Evolutionary conservation across 176 grass and related monocot species (phyloP), one percentile per base, ranked within the genome.

Genomic region (Oropetium thomaeum): DNA sequence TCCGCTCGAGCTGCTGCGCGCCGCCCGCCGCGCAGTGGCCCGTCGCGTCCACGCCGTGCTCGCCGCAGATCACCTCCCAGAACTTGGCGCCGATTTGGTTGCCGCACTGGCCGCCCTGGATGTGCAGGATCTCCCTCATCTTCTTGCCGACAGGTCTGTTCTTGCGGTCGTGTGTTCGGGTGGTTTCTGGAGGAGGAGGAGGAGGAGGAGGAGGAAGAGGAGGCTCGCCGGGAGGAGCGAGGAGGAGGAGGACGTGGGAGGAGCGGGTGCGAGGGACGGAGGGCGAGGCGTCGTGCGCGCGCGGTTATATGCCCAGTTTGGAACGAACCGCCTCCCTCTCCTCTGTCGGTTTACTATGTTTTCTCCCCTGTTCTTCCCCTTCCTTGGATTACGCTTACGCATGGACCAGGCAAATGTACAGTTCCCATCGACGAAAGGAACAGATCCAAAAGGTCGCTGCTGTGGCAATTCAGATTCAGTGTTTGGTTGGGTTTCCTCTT

Each of bases 1-100:
- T 85, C 73, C 75, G 81, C 77, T 85, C 85, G 7, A 91, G 72
- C 73, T 91, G 89, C 70, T 82, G 57, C 5, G 78, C 15, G 0
- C 60, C 17, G 63, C 86, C 92, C 3, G 45, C 92, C 3, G 45
- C 22, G 89, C 80, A 96, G 28, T 64, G 60, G 8, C 92, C 92
- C 20, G 83, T 59, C 41, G 81, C 22, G 86, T 92, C 92, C 48
- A 96, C 57, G 53, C 86, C 89, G 73, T 96, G 92, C 92, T 96
- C 92, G 25, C 83, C 92, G 83, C 92, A 96, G 83, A 96, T 96
- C 80, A 96, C 92, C 88, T 95, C 92, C 92, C 92, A 95, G 88
- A 95, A 95, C 88, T 95, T 95, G 82, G 88, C 92, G 7, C 92
- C 92, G 86, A 96, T 96, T 89, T 96, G 89, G 89, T 96, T 96